phyloP scores from a whole-genome alignment of 495 filamentous ascomycete genomes.

The Symbiotaphrina buchneri region DNA sequence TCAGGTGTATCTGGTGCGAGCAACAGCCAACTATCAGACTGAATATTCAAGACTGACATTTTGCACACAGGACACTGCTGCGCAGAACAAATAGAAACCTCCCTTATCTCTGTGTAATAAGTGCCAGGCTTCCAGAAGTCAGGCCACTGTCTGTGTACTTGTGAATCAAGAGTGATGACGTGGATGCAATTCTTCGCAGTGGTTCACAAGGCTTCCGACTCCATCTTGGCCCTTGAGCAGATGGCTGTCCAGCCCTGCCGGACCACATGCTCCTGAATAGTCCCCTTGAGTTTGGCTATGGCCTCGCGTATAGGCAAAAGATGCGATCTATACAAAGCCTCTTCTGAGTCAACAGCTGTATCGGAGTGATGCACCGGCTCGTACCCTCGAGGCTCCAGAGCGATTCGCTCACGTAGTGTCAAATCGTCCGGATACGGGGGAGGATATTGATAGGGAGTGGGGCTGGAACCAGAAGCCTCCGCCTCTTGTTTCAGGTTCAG shows the following conservation, averaged over 20 bases:
- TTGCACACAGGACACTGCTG: too few relatives aligned
- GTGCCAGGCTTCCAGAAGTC: not conserved
- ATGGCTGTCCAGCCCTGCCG: slow-evolving; percentile 18
- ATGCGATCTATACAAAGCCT: slow-evolving; percentile 16
- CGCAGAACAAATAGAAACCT: too few relatives aligned
- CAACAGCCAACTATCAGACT: too few relatives aligned
- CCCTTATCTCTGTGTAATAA: too few relatives aligned
- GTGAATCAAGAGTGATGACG: too few relatives aligned
- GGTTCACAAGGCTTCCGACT: slow-evolving; percentile 7
- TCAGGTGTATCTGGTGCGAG: too few relatives aligned
- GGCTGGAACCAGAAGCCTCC: slow-evolving; percentile 1
- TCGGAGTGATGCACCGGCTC: slow-evolving; percentile 16
- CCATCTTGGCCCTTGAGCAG: slow-evolving; percentile 10
- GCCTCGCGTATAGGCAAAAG: slow-evolving; percentile 19
- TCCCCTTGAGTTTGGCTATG: slow-evolving; percentile 13
- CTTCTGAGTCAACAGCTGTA: slow-evolving; percentile 22
- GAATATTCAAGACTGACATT: too few relatives aligned
- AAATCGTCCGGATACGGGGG: slow-evolving; percentile 11
- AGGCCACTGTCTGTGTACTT: not conserved
- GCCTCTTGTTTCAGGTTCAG: slow-evolving; percentile 4
- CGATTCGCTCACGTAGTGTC: slow-evolving; percentile 14
- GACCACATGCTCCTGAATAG: slow-evolving; percentile 18
- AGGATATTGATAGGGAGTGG: slow-evolving; percentile 7
- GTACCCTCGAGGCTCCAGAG: slow-evolving; percentile 15
- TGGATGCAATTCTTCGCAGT: too few relatives aligned